A percentile compares a stretch with the other conserved stretches of the same genome.
These are phyloP conservation scores for Ceratocystis cacaofunesta DNA, from an alignment of 2,329 filamentous ascomycete genomes.

Conservation along the genomic window DNA sequence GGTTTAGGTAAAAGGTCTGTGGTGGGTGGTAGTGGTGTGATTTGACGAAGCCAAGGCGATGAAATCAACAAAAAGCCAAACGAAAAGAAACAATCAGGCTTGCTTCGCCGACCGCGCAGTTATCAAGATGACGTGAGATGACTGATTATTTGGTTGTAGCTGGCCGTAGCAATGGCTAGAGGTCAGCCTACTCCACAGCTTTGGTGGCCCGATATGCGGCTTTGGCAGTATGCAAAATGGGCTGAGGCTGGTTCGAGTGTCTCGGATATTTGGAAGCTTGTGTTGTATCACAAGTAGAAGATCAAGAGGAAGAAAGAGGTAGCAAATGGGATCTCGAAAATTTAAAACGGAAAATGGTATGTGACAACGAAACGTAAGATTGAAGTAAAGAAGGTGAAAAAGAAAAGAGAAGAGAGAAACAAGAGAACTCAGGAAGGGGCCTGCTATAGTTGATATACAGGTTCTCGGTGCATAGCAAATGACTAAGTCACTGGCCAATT, in stretches of 20 bases:
- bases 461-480: neutral
- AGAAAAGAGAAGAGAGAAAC: neutral
- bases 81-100: neutral
- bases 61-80: no score
- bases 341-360: no score
- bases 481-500: neutral
- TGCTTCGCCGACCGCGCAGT: neutral
- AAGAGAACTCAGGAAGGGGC: neutral
- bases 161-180: neutral
- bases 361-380: neutral
- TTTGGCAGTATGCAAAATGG: neutral
- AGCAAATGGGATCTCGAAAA: no score
- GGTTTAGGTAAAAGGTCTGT: no score
- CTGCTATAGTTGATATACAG: slow-evolving; percentile 2
- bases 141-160: no score
- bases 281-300: no score
- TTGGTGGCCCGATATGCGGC: neutral
- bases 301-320: no score
- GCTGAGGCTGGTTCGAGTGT: slow-evolving; percentile 10
- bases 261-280: neutral
- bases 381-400: neutral
- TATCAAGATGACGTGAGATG: no score
- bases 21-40: no score
- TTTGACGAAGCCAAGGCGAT: no score
- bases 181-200: slow-evolving; percentile 1